phyloP scores from a whole-genome alignment of 768 basidiomycete species.

The Boletus fagicola region DNA sequence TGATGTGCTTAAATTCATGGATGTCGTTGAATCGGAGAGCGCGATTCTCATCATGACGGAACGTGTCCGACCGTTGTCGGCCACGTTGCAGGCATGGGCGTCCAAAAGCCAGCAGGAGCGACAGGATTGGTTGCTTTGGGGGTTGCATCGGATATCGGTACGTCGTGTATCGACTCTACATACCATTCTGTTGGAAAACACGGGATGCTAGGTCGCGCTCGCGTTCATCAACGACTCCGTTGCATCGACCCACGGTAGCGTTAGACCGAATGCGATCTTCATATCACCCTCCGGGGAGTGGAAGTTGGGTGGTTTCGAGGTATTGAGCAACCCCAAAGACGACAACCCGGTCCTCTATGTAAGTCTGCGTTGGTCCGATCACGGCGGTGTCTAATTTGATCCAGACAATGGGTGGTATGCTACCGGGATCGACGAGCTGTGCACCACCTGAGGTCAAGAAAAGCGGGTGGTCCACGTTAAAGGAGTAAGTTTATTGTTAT shows the following conservation, averaged over 20 bases:
- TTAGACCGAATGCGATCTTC: slow-evolving; percentile 76
- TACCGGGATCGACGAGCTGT: slow-evolving; percentile 59
- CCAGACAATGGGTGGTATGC: slow-evolving; percentile 64
- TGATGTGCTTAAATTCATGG: slow-evolving; percentile 93
- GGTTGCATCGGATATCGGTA: slow-evolving; percentile 85
- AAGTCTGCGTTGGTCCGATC: slow-evolving; percentile 30
- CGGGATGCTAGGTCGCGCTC: slow-evolving; percentile 65
- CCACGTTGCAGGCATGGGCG: slow-evolving; percentile 60
- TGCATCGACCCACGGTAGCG: slow-evolving; percentile 78
- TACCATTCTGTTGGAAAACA: not conserved
- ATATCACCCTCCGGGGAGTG: slow-evolving; percentile 94
- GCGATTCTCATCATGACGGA: slow-evolving; percentile 93
- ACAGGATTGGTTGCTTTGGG: slow-evolving; percentile 94
- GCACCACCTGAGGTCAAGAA: slow-evolving; percentile 88
- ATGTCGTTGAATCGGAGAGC: slow-evolving; percentile 86
- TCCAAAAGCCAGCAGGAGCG: slow-evolving; percentile 59
- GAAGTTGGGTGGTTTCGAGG: slow-evolving; percentile 94
- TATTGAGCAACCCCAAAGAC: slow-evolving; percentile 81
- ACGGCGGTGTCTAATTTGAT: slow-evolving; percentile 13
- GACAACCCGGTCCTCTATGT: slow-evolving; percentile 79
- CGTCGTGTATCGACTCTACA: slow-evolving; percentile 14
- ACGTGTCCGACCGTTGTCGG: slow-evolving; percentile 73
- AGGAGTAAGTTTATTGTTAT: slow-evolving; percentile 57
- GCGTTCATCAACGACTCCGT: slow-evolving; percentile 87
- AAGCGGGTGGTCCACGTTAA: slow-evolving; percentile 76